Base-by-base conservation (phyloP, 192 early-diverging fungal species). In the Physocladia obscura region DNA sequence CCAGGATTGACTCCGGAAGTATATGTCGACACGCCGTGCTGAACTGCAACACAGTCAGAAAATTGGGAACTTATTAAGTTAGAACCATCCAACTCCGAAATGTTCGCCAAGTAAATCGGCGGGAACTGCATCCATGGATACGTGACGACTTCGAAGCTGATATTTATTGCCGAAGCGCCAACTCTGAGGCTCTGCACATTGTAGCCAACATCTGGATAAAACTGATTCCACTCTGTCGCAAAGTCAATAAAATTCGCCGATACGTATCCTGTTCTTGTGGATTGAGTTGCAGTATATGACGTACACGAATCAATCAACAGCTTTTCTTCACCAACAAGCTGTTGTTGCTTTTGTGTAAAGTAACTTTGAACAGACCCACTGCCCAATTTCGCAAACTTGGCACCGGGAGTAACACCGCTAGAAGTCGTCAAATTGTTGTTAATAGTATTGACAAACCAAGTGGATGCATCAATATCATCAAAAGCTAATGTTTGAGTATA, bases 131-230 rank as follows among this genome's bases (percentile, higher is more conserved):
- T 29, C 6, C n/a, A 11, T 31, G 67, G 36, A 27, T 69, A 69
- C 4, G 32, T 11, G 19, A 69, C 67, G 11, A 69, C 17, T 58
- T 69, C 32, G 6, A 40, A 57, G 26, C 52, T 57, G 40, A 69
- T 44, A 29, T 69, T 57, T 4, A 69, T 21, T 15, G 32, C 6
- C 11, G 54, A 61, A 8, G 54, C 30, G 21, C 26, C 52, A 19
- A 47, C 34, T 32, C 57, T 57, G 8, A 69, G 26, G 15, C 29
- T 69, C n/a, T 69, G 22, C 11, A 69, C 5, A 27, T 56, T 69
- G 55, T 34, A 37, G 0, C 67, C 67, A 5, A 69, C 15, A 44
- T 69, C 67, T 57, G 67, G 67, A 19, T 69, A 69, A 39, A 34
- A 69, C 15, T 57, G 17, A 17, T 32, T 34, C 67, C 67, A 69